These are phyloP conservation scores for Aquilaria agallochum DNA, from an alignment of 441 rosid species.

Conservation along the genomic window DNA sequence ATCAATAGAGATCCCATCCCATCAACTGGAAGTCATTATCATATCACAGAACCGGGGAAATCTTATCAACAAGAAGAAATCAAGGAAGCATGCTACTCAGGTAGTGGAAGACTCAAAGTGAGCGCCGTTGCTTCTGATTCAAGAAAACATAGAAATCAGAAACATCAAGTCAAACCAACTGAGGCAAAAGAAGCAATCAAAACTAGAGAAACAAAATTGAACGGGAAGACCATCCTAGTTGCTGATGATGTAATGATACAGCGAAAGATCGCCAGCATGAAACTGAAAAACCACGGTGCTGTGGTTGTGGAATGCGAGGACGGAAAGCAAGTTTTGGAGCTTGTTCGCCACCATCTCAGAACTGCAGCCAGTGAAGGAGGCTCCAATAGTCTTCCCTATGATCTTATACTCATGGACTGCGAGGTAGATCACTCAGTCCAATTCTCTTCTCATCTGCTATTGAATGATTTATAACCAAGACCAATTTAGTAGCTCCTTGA, in stretches of 20 bases:
- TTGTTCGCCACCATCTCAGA: constrained; percentile 34
- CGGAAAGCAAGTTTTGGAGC: constrained; percentile 57
- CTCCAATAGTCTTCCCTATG: constrained; percentile 36
- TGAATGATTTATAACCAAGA: too few relatives aligned
- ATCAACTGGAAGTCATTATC: constrained; percentile 4
- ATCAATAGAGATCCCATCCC: constrained; percentile 15
- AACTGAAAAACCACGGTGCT: constrained; percentile 46
- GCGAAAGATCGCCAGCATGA: constrained; percentile 20
- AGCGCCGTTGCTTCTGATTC: constrained; percentile 3
- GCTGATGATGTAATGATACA: constrained; percentile 45
- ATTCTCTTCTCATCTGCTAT: too few relatives aligned
- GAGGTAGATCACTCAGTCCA: constrained; percentile 35
- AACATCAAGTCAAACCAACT: neutral
- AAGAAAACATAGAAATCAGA: neutral
- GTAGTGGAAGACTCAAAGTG: constrained; percentile 6
- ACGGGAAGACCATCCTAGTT: constrained; percentile 53
- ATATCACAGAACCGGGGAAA: neutral
- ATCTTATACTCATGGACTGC: constrained; percentile 78
- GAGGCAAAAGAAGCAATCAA: constrained; percentile 22
- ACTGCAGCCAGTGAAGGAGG: constrained; percentile 17
- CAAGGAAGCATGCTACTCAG: constrained; percentile 24
- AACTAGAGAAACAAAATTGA: constrained; percentile 23
- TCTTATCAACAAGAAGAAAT: constrained; percentile 14
- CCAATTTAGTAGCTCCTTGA: neutral
- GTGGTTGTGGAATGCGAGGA: constrained; percentile 36